Base-by-base conservation (phyloP, 495 filamentous ascomycete species). In the Entonaema liquescens region DNA sequence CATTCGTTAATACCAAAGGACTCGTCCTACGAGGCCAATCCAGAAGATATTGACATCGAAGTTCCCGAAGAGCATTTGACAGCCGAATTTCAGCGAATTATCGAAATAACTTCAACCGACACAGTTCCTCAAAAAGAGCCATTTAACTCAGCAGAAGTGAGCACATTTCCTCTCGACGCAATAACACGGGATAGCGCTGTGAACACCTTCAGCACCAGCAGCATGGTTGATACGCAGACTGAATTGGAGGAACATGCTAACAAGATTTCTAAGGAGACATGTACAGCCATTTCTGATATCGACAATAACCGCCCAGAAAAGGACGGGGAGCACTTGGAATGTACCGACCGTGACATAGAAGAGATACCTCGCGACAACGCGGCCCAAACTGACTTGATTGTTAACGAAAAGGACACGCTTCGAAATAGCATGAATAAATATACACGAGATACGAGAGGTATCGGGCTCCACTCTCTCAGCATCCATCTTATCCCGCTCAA, bases 401-500 rank as follows among this genome's bases (percentile, higher is more conserved):
- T 28, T 11, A 54, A 68, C 8, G 44, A 33, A 25, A 61, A 54
- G 2, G 76, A 72, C 21, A 58, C 57, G n/a, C 69, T 71, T 33
- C 38, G 35, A 21, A 65, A 60, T 13, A 57, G 54, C 5, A 82
- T 84, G 70, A 81, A 73, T 31, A 82, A 86, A 21, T 90, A 89
- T 74, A 64, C 86, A 35, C 81, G 86, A 21, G 70, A 73, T 0
- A 88, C 85, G 12, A 79, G 87, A 61, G 88, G 88, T 1, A 76
- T 89, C 7, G 73, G 82, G 2, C 79, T 91, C 1, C 71, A 84
- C 38, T 80, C 77, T 17, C 78, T 91, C 3, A 78, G 81, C 42
- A 80, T 91, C 33, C 81, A 89, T 66, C 83, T 87, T 47, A 81
- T 91, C 28, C 88, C 89, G 0, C 77, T 87, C 60, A 86, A 83